Evolutionary conservation across 2,329 filamentous ascomycete species (phyloP).

Genomic region (Beauveria asiatica): DNA sequence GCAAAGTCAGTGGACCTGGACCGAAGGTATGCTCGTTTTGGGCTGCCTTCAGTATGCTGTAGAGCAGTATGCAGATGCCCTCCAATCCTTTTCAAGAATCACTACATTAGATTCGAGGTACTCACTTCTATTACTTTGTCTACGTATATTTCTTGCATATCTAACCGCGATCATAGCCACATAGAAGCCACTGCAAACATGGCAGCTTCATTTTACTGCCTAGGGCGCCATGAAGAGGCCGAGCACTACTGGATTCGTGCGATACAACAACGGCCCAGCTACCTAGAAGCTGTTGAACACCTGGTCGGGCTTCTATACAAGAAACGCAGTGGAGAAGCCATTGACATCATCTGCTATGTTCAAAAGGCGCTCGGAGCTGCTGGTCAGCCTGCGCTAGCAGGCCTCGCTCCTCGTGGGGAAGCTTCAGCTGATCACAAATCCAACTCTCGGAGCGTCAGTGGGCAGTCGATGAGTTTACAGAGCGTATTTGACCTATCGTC

Average conservation of each 20-base stretch:
- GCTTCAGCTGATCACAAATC: background rate
- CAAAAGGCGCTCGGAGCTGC: conserved; percentile 50
- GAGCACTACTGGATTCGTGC: conserved; percentile 78
- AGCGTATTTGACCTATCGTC: background rate
- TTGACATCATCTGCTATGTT: conserved; percentile 78
- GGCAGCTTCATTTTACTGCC: conserved; percentile 77
- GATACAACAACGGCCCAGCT: conserved; percentile 74
- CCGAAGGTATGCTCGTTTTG: conserved; percentile 83
- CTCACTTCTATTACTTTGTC: background rate
- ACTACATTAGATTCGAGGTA: conserved; percentile 47
- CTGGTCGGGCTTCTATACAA: conserved; percentile 81
- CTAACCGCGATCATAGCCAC: conserved; percentile 45
- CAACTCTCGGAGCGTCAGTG: background rate
- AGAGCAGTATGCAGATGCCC: conserved; percentile 69
- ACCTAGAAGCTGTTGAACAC: conserved; percentile 93
- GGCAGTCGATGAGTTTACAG: conserved; percentile 35
- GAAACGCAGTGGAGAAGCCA: conserved; percentile 73
- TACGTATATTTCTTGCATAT: background rate
- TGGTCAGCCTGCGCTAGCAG: background rate
- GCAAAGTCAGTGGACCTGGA: conserved; percentile 78
- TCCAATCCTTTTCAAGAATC: conserved; percentile 65
- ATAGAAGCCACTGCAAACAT: conserved; percentile 92
- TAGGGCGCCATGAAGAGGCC: conserved; percentile 75
- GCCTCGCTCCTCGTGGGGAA: background rate
- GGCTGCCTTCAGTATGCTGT: conserved; percentile 89